These are phyloP conservation scores for Rugonectria rugulosa DNA, from an alignment of 2,329 filamentous ascomycete genomes.

Conservation along the genomic window DNA sequence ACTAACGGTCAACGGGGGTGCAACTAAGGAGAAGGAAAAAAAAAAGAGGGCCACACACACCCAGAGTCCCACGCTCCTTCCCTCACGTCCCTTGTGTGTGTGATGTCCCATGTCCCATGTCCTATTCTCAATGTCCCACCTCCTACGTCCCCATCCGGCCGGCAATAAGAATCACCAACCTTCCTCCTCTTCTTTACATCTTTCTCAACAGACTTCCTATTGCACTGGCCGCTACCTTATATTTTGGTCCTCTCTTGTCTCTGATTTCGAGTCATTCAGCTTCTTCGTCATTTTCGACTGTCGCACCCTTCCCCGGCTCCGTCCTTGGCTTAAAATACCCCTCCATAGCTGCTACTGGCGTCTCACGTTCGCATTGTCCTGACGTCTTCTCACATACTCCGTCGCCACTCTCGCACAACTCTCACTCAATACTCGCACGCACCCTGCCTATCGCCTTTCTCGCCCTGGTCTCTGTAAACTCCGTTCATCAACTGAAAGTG, in stretches of 20 bases:
- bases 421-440: conserved; percentile 7
- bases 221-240: conserved; percentile 9
- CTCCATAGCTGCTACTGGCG: conserved; percentile 6
- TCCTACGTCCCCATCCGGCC: conserved; percentile 38
- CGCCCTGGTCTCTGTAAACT: background rate
- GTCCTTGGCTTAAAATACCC: conserved; percentile 12
- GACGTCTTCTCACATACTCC: background rate
- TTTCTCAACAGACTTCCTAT: conserved; percentile 28
- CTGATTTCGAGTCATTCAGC: conserved; percentile 15
- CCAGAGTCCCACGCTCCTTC: conserved; percentile 34
- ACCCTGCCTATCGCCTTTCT: background rate
- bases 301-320: background rate
- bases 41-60: conserved; percentile 38
- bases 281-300: background rate
- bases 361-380: conserved; percentile 6
- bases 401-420: conserved; percentile 25
- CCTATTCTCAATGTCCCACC: conserved; percentile 30
- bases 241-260: conserved; percentile 20
- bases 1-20: conserved; percentile 38
- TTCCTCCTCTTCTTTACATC: conserved; percentile 37
- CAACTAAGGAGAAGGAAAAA: conserved; percentile 28
- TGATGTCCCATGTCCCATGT: conserved; percentile 29
- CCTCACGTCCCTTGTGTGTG: conserved; percentile 23
- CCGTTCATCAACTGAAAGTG: conserved; percentile 4
- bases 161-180: conserved; percentile 43